Evolutionary conservation across 129 eudicot genomes (phyloP).

Genomic region (Solidago caesia): DNA sequence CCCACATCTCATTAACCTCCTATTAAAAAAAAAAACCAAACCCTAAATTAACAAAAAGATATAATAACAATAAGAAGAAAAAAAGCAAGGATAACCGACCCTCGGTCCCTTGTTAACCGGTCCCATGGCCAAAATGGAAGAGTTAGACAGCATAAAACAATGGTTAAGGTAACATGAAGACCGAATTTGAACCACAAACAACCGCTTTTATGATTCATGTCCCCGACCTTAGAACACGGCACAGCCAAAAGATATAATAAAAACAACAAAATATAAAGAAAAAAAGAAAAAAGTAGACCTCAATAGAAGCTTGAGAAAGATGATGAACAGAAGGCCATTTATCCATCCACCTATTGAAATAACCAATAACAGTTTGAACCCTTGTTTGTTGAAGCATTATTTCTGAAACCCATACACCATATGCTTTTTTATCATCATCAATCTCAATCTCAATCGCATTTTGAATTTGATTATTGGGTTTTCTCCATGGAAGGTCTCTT

Average conservation of each 20-base stretch:
- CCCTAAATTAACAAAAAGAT: no score
- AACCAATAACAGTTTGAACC: constrained; percentile 76
- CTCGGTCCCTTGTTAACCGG: no score
- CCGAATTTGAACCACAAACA: no score
- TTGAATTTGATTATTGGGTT: constrained; percentile 33
- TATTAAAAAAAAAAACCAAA: constrained; percentile 23
- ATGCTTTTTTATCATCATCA: constrained; percentile 60
- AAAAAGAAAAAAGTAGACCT: constrained; percentile 38
- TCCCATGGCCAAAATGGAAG: no score
- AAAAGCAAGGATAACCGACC: no score
- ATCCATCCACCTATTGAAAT: constrained; percentile 79
- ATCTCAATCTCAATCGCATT: constrained; percentile 25
- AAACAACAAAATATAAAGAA: not conserved
- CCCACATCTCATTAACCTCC: constrained; percentile 99
- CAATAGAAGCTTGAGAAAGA: constrained; percentile 76
- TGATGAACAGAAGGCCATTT: constrained; percentile 90
- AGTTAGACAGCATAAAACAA: no score
- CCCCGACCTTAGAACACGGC: no score
- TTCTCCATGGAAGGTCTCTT: constrained; percentile 97
- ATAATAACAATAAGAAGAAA: no score
- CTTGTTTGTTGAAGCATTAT: constrained; percentile 97
- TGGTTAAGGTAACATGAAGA: no score
- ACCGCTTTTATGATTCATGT: no score
- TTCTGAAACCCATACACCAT: constrained; percentile 98
- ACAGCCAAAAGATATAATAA: not conserved